Conservation (phyloP, 768 basidiomycete species). For the Trametes gibbosa region DNA sequence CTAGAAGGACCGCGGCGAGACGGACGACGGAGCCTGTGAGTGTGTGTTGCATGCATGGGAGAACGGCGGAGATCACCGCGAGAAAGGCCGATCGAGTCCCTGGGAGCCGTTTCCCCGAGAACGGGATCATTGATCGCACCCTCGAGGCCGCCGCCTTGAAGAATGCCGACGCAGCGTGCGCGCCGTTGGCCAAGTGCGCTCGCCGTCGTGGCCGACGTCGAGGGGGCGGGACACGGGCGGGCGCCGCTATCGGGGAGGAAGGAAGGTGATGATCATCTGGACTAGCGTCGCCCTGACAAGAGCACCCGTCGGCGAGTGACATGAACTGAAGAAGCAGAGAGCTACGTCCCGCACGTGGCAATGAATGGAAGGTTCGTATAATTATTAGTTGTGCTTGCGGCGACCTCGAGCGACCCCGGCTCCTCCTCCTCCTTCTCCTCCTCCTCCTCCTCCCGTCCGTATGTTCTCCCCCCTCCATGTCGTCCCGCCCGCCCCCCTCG, state of each 20-base stretch:
- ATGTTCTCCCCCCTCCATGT: conserved; percentile 16
- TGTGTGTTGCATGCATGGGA: background rate
- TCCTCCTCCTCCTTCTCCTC: conserved; percentile 1
- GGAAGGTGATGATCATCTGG: background rate
- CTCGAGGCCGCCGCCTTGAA: background rate
- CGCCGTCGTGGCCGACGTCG: too few relatives aligned
- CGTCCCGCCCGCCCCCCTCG: conserved; percentile 16
- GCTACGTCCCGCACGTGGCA: conserved; percentile 9
- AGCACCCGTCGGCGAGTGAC: conserved; percentile 4
- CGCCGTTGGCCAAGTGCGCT: background rate
- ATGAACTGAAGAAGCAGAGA: background rate
- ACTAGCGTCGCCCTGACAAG: conserved; percentile 2
- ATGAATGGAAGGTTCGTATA: conserved; percentile 11
- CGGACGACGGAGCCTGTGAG: background rate
- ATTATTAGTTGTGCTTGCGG: background rate
- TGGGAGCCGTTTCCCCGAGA: conserved; percentile 2
- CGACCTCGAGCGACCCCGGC: background rate
- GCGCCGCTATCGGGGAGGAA: background rate
- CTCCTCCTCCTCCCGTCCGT: conserved; percentile 2
- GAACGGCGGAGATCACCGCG: conserved; percentile 13
- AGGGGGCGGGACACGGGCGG: background rate
- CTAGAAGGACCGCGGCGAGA: background rate
- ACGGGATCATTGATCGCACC: background rate
- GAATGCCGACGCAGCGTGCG: background rate
- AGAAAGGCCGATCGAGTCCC: conserved; percentile 13